A percentile compares a stretch with the other conserved stretches of the same genome.
These are phyloP conservation scores for Lavandula angustifolia DNA, from an alignment of 257 asterid species.

Conservation along the genomic window DNA sequence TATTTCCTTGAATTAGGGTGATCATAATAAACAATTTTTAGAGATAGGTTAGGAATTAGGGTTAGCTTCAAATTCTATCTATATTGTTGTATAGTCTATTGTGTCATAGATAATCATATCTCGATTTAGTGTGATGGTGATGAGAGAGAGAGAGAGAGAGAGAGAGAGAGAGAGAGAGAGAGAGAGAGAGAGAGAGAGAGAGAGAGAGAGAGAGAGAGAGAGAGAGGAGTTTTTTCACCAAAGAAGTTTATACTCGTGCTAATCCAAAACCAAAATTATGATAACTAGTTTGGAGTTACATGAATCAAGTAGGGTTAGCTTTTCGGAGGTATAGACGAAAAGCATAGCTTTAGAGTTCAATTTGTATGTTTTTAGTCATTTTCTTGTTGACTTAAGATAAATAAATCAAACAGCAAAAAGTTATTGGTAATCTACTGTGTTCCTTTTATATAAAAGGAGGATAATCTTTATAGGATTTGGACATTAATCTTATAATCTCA, in stretches of 20 bases:
- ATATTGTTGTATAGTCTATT: not conserved
- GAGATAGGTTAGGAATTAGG: conserved; percentile 31
- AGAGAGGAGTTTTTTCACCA: no score
- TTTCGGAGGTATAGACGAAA: conserved; percentile 37
- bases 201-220: no score
- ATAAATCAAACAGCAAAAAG: conserved; percentile 28
- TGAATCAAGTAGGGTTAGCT: conserved; percentile 35
- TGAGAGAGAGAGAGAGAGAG: no score
- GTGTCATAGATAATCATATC: no score
- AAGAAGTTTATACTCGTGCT: no score
- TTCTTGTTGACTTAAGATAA: conserved; percentile 42
- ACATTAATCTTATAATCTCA: conserved; percentile 21
- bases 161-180: no score
- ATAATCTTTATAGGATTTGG: conserved; percentile 32
- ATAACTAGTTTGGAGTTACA: conserved; percentile 27
- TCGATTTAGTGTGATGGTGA: no score
- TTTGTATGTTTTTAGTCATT: conserved; percentile 40
- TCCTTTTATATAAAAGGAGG: conserved; percentile 29
- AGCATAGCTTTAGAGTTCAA: conserved; percentile 40
- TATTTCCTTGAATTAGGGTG: conserved; percentile 51
- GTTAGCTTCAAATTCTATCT: conserved; percentile 15
- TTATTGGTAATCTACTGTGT: conserved; percentile 36
- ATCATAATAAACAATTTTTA: conserved; percentile 30
- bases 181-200: no score
- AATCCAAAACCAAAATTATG: conserved; percentile 15